Evolutionary conservation across 495 filamentous ascomycete species (phyloP).

Genomic region (Aspergillus biplanus): DNA sequence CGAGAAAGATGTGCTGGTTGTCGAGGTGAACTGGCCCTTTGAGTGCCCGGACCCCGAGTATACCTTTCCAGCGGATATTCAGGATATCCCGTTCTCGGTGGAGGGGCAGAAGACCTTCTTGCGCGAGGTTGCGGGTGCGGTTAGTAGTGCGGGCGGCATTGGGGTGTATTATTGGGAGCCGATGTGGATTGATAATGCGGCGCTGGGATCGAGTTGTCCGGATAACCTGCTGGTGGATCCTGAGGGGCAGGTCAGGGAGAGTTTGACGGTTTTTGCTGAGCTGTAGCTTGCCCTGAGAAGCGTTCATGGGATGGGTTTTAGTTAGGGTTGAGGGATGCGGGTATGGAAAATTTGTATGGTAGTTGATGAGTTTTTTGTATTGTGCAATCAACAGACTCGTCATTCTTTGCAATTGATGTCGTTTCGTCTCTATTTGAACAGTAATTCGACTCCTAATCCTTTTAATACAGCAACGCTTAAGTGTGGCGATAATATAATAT

Average conservation of each 20-base stretch:
- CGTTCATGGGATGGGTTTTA: too few relatives aligned
- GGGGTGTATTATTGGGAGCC: conserved; percentile 77
- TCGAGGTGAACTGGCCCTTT: conserved; percentile 71
- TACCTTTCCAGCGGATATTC: conserved; percentile 61
- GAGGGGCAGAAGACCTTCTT: conserved; percentile 64
- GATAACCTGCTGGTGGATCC: conserved; percentile 52
- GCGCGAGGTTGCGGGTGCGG: conserved; percentile 53
- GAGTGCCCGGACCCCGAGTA: conserved; percentile 58
- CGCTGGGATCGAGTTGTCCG: conserved; percentile 57
- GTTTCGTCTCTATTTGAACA: too few relatives aligned
- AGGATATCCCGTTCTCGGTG: conserved; percentile 59
- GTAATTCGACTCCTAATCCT: too few relatives aligned
- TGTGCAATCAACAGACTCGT: too few relatives aligned
- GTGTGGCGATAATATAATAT: too few relatives aligned
- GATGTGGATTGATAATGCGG: conserved; percentile 66
- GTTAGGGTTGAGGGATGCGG: too few relatives aligned
- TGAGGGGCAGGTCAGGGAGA: conserved; percentile 33
- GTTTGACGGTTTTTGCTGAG: conserved; percentile 36
- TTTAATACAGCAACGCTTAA: too few relatives aligned
- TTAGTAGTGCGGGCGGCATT: conserved; percentile 50
- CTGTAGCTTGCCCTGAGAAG: too few relatives aligned
- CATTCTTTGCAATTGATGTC: too few relatives aligned
- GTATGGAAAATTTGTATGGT: too few relatives aligned
- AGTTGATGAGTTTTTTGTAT: too few relatives aligned
- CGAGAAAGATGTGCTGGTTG: conserved; percentile 63